These are phyloP conservation scores for Lactarius hengduanensis DNA, from an alignment of 768 basidiomycete genomes.

Conservation along the genomic window DNA sequence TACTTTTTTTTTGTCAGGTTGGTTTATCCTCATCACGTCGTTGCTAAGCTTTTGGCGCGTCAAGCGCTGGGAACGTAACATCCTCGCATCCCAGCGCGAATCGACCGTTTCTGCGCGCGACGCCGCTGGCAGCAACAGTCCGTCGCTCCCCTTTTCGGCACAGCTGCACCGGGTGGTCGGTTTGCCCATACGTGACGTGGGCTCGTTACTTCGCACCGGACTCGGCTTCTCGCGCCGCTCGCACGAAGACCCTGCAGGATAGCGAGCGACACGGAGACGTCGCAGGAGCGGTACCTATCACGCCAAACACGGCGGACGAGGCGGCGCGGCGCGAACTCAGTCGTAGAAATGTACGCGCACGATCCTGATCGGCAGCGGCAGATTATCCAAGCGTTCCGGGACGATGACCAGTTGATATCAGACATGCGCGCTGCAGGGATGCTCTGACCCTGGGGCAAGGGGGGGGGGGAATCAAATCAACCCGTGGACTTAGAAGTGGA, in stretches of 20 bases:
- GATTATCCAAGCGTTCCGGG: constrained; percentile 46
- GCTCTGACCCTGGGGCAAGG: constrained; percentile 38
- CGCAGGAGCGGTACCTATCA: constrained; percentile 13
- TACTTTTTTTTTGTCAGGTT: constrained; percentile 46
- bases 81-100: constrained; percentile 56
- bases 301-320: constrained; percentile 18
- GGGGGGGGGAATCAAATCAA: not conserved
- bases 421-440: constrained; percentile 66
- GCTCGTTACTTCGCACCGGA: constrained; percentile 35
- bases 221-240: constrained; percentile 32
- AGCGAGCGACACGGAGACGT: constrained; percentile 10
- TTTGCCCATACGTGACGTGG: constrained; percentile 31
- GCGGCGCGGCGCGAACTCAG: constrained; percentile 38
- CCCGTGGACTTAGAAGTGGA: not conserved
- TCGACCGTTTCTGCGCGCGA: constrained; percentile 30
- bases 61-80: constrained; percentile 82
- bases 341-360: constrained; percentile 42
- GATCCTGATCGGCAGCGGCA: constrained; percentile 45
- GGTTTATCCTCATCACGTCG: constrained; percentile 89
- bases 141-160: constrained; percentile 19
- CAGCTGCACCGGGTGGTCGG: constrained; percentile 35
- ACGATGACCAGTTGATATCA: constrained; percentile 56
- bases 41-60: constrained; percentile 87
- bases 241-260: constrained; percentile 12
- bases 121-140: constrained; percentile 20